Conservation (phyloP, 1,139 yeast species). For the Torulaspora pretoriensis region DNA sequence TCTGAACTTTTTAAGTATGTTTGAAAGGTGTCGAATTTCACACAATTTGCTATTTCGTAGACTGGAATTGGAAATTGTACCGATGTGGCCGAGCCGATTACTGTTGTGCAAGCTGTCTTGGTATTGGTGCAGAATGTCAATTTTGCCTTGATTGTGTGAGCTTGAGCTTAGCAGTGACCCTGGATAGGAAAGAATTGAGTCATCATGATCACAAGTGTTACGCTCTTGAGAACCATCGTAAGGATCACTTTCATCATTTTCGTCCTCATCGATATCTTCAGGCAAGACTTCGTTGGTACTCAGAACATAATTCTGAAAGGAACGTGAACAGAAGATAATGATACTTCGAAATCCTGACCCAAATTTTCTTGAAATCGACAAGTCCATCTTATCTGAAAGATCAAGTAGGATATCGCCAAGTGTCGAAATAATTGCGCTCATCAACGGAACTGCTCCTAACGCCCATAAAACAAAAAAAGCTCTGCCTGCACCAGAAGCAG, state of each 20-base stretch:
- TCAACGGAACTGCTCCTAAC: constrained; percentile 73
- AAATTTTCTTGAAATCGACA: constrained; percentile 17
- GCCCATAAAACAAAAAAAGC: constrained; percentile 78
- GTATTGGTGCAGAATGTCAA: neutral
- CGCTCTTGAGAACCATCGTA: constrained; percentile 10
- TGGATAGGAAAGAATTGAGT: neutral
- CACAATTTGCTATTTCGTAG: constrained; percentile 1
- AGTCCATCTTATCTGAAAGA: constrained; percentile 30
- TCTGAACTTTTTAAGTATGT: constrained; percentile 33
- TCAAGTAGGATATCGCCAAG: constrained; percentile 57
- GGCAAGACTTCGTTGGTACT: constrained; percentile 9
- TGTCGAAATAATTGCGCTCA: constrained; percentile 75
- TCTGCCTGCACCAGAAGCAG: constrained; percentile 59
- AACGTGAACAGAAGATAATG: constrained; percentile 6
- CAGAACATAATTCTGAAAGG: constrained; percentile 5
- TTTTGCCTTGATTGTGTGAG: neutral
- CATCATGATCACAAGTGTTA: constrained; percentile 1
- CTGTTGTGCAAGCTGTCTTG: neutral
- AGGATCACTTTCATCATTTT: constrained; percentile 2
- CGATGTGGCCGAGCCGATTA: neutral
- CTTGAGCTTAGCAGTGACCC: neutral
- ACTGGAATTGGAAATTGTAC: constrained; percentile 10
- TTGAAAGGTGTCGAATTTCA: constrained; percentile 25
- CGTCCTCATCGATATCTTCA: constrained; percentile 12
- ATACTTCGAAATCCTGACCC: constrained; percentile 13